Percentiles rank a stretch among this genome's conserved stretches.
These are phyloP conservation scores for Raffaelea deltoideospora DNA, from an alignment of 2,329 filamentous ascomycete species.

Conservation along the genomic window DNA sequence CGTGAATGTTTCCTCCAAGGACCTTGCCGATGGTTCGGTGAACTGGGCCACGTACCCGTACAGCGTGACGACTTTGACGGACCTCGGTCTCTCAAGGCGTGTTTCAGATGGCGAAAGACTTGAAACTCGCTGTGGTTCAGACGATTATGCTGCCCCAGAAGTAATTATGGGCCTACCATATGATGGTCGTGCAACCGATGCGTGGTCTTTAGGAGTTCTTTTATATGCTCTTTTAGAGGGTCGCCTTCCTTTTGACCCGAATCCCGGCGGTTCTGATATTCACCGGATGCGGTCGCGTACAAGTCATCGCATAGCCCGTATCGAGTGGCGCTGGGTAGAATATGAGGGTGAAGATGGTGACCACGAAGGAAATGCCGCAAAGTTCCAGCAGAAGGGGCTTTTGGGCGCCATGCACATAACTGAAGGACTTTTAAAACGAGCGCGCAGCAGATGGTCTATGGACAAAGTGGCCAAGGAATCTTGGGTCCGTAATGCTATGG, in stretches of 20 bases:
- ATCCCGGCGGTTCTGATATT: constrained; percentile 63
- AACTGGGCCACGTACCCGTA: constrained; percentile 66
- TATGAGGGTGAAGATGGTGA: constrained; percentile 76
- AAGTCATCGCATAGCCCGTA: constrained; percentile 85
- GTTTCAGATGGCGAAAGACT: constrained; percentile 77
- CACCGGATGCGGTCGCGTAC: constrained; percentile 66
- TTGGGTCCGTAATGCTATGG: constrained; percentile 66
- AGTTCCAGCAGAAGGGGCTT: constrained; percentile 48
- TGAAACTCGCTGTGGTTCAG: constrained; percentile 86
- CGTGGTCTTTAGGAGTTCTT: constrained; percentile 87
- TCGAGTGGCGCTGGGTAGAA: constrained; percentile 89
- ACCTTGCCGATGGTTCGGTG: constrained; percentile 45
- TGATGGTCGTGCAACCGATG: constrained; percentile 80
- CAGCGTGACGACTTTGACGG: constrained; percentile 76
- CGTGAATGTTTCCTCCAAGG: constrained; percentile 60
- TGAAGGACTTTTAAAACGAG: constrained; percentile 71
- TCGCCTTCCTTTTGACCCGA: constrained; percentile 83
- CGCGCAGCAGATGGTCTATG: constrained; percentile 61
- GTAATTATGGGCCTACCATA: constrained; percentile 92
- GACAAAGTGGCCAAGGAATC: constrained; percentile 54
- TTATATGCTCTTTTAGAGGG: constrained; percentile 88
- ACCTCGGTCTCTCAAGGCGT: constrained; percentile 76
- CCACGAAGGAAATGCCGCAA: constrained; percentile 51
- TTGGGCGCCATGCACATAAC: constrained; percentile 67
- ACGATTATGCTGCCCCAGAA: constrained; percentile 94